phyloP scores from a whole-genome alignment of 257 asterid genomes.

The Capsicum rhomboideum region DNA sequence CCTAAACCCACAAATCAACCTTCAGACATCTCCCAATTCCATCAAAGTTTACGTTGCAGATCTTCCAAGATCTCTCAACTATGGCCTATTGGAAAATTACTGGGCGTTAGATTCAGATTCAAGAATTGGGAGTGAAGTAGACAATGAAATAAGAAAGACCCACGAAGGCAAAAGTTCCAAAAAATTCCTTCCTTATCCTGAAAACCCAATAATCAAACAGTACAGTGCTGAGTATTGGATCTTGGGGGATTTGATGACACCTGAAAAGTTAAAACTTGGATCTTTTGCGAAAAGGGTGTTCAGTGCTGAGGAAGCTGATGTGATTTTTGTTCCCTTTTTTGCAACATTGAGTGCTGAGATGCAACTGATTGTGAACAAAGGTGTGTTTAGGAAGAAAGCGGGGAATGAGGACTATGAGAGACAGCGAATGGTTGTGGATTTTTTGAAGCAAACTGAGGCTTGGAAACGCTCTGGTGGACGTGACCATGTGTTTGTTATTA shows the following conservation, averaged over 20 bases:
- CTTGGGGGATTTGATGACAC: constrained; percentile 68
- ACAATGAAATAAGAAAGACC: constrained; percentile 56
- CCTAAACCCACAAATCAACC: constrained; percentile 24
- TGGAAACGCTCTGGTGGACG: constrained; percentile 92
- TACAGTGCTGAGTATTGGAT: constrained; percentile 98
- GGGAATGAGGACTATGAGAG: constrained; percentile 82
- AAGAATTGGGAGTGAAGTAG: constrained; percentile 80
- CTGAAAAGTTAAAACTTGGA: constrained; percentile 28
- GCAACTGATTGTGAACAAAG: constrained; percentile 63
- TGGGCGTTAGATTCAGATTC: constrained; percentile 58
- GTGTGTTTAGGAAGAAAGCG: constrained; percentile 79
- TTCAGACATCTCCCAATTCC: constrained; percentile 18
- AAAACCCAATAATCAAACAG: constrained; percentile 79
- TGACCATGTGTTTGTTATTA: constrained; percentile 86
- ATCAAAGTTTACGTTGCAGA: constrained; percentile 64
- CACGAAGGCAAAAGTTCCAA: constrained; percentile 21
- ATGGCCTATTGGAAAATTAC: constrained; percentile 64
- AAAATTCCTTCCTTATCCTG: constrained; percentile 58
- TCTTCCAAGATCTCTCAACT: constrained; percentile 87
- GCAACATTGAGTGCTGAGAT: constrained; percentile 88
- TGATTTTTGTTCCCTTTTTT: constrained; percentile 84
- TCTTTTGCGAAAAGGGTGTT: constrained; percentile 70
- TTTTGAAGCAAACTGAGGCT: constrained; percentile 57
- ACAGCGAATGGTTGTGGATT: constrained; percentile 69
- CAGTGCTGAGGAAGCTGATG: constrained; percentile 59